Conservation (phyloP, 2,329 filamentous ascomycete genomes). For the Coniochaeta sp. region DNA sequence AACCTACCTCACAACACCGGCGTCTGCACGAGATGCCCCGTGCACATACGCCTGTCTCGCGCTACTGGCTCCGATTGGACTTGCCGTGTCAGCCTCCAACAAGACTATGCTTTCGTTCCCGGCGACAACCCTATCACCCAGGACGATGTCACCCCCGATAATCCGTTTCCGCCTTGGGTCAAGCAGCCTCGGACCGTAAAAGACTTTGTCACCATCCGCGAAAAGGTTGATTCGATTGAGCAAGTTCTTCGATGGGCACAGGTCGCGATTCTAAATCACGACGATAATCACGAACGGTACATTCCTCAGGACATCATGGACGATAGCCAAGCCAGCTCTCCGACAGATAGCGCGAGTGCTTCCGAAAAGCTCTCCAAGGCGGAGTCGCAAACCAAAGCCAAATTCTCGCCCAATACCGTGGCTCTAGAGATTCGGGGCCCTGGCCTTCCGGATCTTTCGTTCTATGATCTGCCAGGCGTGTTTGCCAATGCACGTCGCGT, state of each 20-base stretch:
- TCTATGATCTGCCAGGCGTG: conserved; percentile 80
- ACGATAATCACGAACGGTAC: conserved; percentile 41
- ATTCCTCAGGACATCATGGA: conserved; percentile 36
- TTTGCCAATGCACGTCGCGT: conserved; percentile 62
- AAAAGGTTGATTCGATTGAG: conserved; percentile 58
- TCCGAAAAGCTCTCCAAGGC: conserved; percentile 19
- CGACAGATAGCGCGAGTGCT: not conserved
- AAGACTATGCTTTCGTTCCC: conserved; percentile 52
- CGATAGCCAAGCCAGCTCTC: conserved; percentile 6
- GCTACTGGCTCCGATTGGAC: conserved; percentile 52
- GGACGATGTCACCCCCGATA: conserved; percentile 37
- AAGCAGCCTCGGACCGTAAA: conserved; percentile 37
- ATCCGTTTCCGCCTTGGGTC: conserved; percentile 61
- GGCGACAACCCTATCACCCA: conserved; percentile 30
- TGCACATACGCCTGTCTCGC: conserved; percentile 66
- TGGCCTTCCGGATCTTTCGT: conserved; percentile 64
- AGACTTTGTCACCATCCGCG: conserved; percentile 57
- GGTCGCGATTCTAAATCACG: conserved; percentile 66
- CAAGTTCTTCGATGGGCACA: conserved; percentile 67
- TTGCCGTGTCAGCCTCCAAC: conserved; percentile 59
- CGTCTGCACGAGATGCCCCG: conserved; percentile 73
- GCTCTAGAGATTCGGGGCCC: conserved; percentile 68
- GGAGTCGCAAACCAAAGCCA: conserved; percentile 42
- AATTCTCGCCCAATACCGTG: conserved; percentile 79
- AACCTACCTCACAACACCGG: conserved; percentile 63